Evolutionary conservation across 345 rosid genomes (phyloP).

Genomic region (Heritiera fomes): DNA sequence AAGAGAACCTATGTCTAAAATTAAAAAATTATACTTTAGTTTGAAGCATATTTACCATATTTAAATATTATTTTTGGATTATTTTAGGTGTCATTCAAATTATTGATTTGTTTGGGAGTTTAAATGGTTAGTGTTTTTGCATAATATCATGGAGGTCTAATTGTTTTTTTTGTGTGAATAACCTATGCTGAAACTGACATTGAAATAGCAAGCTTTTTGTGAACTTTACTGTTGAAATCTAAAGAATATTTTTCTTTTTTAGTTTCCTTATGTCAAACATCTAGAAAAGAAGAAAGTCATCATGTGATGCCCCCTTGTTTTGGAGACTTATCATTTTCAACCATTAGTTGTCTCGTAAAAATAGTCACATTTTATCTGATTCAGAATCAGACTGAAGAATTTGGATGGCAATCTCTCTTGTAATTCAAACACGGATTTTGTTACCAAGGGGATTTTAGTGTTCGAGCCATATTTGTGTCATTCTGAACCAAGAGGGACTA

Average conservation of each 20-base stretch:
- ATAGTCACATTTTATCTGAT: not conserved
- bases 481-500: not conserved
- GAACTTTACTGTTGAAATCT: not conserved
- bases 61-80: not conserved
- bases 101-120: not conserved
- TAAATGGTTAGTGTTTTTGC: not conserved
- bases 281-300: not conserved
- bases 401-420: not conserved
- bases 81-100: slow-evolving; percentile 10
- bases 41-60: not conserved
- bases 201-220: not conserved
- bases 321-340: not conserved
- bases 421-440: not conserved
- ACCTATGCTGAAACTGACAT: not conserved
- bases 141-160: not conserved
- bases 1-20: not conserved
- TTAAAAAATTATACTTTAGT: not conserved
- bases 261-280: not conserved
- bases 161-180: not conserved
- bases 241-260: too few relatives aligned
- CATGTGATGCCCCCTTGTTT: not conserved
- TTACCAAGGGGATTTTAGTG: not conserved
- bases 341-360: not conserved
- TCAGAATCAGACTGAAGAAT: not conserved
- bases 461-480: not conserved